A percentile compares a stretch with the other conserved stretches of the same genome.
Conservation (phyloP, 805 yeast genomes). For the Candida xyloterini region DNA sequence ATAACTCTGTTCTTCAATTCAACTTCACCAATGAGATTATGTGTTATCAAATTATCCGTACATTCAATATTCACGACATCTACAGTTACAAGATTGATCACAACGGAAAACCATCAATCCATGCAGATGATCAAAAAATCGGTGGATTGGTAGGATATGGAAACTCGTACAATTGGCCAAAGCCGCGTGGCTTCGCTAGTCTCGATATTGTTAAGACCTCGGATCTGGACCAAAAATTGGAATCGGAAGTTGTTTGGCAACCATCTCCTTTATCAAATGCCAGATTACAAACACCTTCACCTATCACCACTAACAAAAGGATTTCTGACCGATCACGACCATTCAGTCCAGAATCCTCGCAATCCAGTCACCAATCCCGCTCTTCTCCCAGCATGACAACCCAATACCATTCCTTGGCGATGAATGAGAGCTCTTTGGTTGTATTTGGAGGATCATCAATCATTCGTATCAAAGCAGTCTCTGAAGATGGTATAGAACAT, state of each 20-base stretch:
- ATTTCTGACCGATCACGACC: background rate
- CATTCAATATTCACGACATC: constrained; percentile 21
- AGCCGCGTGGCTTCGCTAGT: constrained; percentile 30
- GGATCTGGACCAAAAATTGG: constrained; percentile 7
- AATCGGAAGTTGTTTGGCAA: background rate
- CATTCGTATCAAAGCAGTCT: constrained; percentile 22
- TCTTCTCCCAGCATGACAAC: constrained; percentile 15
- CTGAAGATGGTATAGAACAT: constrained; percentile 17
- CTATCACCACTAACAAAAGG: background rate
- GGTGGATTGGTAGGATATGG: constrained; percentile 27
- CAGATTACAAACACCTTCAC: constrained; percentile 1
- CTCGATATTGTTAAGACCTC: constrained; percentile 22
- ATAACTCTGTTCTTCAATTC: constrained; percentile 19
- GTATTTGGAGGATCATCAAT: constrained; percentile 34
- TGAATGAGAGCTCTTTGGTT: constrained; percentile 24
- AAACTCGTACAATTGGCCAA: constrained; percentile 26
- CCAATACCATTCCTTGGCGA: constrained; percentile 1
- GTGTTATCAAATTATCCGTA: constrained; percentile 32
- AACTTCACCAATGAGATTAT: constrained; percentile 31
- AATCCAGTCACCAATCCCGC: constrained; percentile 7
- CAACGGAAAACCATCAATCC: constrained; percentile 16
- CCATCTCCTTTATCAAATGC: background rate
- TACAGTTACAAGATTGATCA: constrained; percentile 20
- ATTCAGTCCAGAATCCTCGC: background rate
- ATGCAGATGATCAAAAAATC: constrained; percentile 12